Percentiles rank a stretch among this genome's conserved stretches.
Conservation (phyloP, 257 asterid species). For the Lycium ferocissimum region DNA sequence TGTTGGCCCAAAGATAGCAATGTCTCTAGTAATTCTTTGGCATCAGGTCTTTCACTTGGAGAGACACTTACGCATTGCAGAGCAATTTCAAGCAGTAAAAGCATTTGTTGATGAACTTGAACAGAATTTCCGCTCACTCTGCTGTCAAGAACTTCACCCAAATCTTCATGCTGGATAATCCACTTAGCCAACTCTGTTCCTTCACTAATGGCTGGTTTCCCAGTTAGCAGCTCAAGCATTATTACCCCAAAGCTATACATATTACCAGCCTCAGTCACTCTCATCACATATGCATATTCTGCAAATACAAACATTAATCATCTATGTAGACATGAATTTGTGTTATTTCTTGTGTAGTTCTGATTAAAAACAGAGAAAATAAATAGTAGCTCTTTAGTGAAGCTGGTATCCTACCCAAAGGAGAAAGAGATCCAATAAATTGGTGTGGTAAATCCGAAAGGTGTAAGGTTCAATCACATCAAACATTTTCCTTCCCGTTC, state of each 20-base stretch:
- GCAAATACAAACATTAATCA: not conserved
- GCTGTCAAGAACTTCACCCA: slow-evolving; percentile 24
- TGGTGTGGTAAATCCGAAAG: not conserved
- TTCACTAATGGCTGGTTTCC: slow-evolving; percentile 27
- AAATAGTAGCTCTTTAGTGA: not conserved
- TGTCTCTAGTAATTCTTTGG: slow-evolving; percentile 16
- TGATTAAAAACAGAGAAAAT: not conserved
- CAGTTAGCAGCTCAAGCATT: slow-evolving; percentile 28
- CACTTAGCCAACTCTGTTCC: slow-evolving; percentile 25
- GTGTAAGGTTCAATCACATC: not conserved
- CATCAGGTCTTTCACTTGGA: slow-evolving; percentile 36
- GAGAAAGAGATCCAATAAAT: not conserved
- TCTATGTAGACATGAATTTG: not conserved
- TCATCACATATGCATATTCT: slow-evolving; percentile 33
- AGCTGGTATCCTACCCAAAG: not conserved
- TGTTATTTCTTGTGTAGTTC: too few species aligned
- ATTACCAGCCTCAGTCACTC: slow-evolving; percentile 30
- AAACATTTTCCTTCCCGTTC: not conserved
- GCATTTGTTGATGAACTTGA: slow-evolving; percentile 32
- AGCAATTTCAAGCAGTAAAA: slow-evolving; percentile 7
- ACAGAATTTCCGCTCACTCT: slow-evolving; percentile 5
- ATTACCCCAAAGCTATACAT: slow-evolving; percentile 32
- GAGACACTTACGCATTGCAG: slow-evolving; percentile 18
- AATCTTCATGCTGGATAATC: slow-evolving; percentile 18
- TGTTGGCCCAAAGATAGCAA: slow-evolving; percentile 20